Base-by-base conservation (phyloP, 495 filamentous ascomycete species). In the Oleoguttula mirabilis region DNA sequence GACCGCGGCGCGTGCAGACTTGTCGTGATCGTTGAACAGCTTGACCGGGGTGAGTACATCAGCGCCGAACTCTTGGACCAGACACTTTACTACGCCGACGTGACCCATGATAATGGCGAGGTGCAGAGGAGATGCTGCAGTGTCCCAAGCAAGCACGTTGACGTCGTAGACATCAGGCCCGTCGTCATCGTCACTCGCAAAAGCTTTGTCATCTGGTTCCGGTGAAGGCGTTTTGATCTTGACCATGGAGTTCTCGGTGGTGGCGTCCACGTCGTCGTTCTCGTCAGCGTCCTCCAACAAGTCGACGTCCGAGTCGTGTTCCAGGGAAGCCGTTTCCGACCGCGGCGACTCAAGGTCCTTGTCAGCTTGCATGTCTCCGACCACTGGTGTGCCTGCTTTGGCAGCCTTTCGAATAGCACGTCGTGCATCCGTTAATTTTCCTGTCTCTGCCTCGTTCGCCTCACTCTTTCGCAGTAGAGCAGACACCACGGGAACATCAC, bases 101-200 rank as follows among this genome's bases (percentile, higher is more conserved):
- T 87, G 77, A 2, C 81, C 82, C 39, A 71, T 69, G 1, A 83
- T 39, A 41, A 92, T 86, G 2, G 84, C 84, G 19, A 84, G 66
- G 53, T 92, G 84, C 11, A 88, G 62, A 0, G 84, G 72, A 1
- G 81, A 78, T 38, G 72, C 69, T 14, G 71, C 69, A 12, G 59
- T 77, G 45, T 92, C 84, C 84, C 84, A 92, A 6, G 83, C 70
- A 8, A 77, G 50, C 4, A 77, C 69, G 50, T 88, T 77, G 41
- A 87, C 68, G 39, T 87, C 79, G 57, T 80, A 87, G 41, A 87
- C 68, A 58, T 92, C 82, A 3, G 82, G 82, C 20, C 80, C 77
- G 8, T 70, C 66, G 5, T 78, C 70, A 25, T 72, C 66, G 5
- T 74, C 70, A n/a, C 75, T 72, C 10, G 54, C 55, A 1, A 60